phyloP scores from a whole-genome alignment of 768 basidiomycete species.

The Lentinula detonsa region DNA sequence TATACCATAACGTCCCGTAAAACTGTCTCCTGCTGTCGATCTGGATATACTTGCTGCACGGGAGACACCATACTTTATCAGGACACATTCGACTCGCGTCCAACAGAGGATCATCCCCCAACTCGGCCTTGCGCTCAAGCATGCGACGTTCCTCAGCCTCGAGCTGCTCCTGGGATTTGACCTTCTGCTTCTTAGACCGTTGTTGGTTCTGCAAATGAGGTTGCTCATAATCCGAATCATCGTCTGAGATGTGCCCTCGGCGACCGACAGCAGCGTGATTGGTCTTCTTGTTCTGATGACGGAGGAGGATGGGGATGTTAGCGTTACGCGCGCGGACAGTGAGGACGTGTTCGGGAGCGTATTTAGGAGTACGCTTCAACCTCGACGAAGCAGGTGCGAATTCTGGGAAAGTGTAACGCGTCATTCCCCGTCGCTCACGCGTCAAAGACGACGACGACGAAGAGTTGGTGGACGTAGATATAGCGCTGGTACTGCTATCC shows the following conservation, averaged over 20 bases:
- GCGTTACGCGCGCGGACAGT: background rate
- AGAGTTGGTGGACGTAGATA: background rate
- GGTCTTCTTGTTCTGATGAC: background rate
- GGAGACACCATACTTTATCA: slow-evolving; percentile 1
- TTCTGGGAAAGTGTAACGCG: background rate
- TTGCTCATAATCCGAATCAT: background rate
- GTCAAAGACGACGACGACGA: background rate
- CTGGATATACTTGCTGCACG: background rate
- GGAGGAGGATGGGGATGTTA: background rate
- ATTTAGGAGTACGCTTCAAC: background rate
- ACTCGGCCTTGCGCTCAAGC: slow-evolving; percentile 1
- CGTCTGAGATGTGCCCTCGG: background rate
- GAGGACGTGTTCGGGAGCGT: background rate
- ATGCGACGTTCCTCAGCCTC: slow-evolving; percentile 1
- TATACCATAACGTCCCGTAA: slow-evolving; percentile 1
- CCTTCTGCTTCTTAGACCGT: background rate
- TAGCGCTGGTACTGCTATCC: background rate
- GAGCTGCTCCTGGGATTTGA: background rate
- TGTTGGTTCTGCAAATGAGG: background rate
- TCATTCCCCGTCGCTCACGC: background rate
- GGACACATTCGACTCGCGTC: background rate
- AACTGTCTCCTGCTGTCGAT: slow-evolving; percentile 3
- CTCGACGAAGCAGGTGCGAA: background rate
- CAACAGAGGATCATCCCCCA: background rate
- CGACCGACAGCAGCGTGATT: background rate